Conservation (phyloP, 2,329 filamentous ascomycete species). For the Aspergillus costaricaensis region DNA sequence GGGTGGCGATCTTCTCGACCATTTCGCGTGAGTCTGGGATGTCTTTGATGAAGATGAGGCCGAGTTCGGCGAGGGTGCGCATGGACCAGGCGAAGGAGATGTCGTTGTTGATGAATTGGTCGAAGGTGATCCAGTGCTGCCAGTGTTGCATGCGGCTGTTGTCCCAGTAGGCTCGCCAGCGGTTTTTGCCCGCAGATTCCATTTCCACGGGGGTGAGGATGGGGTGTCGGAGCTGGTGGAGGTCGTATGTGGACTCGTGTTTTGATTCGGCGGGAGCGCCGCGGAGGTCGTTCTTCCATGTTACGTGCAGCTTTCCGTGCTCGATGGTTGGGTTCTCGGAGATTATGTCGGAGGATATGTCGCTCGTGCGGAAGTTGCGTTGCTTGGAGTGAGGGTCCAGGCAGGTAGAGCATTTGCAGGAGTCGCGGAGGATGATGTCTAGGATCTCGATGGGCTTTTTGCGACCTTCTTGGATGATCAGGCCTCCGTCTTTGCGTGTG, state of each 20-base stretch:
- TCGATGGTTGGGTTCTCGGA: slow-evolving; percentile 40
- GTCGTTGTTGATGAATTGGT: slow-evolving; percentile 68
- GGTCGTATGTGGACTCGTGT: slow-evolving; percentile 42
- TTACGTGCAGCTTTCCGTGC: slow-evolving; percentile 53
- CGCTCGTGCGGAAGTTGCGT: slow-evolving; percentile 64
- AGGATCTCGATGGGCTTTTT: slow-evolving; percentile 2
- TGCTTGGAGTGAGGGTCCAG: slow-evolving; percentile 62
- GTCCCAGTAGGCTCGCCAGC: slow-evolving; percentile 38
- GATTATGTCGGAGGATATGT: slow-evolving; percentile 59
- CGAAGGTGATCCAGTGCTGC: slow-evolving; percentile 63
- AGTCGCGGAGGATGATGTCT: slow-evolving; percentile 52
- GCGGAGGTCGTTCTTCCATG: slow-evolving; percentile 62
- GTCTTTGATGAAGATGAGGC: slow-evolving; percentile 73
- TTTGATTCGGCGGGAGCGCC: slow-evolving; percentile 40
- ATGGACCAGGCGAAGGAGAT: slow-evolving; percentile 63
- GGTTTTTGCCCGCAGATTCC: not conserved
- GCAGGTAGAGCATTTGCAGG: slow-evolving; percentile 56
- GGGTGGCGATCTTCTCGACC: slow-evolving; percentile 67
- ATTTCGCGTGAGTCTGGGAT: slow-evolving; percentile 69
- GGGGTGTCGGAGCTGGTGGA: slow-evolving; percentile 16
- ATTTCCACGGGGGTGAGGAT: not conserved
- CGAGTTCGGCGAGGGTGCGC: slow-evolving; percentile 63
- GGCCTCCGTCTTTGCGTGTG: not conserved
- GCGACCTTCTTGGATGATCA: not conserved
- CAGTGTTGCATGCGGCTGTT: slow-evolving; percentile 46